These are phyloP conservation scores for Schizophyllum amplum DNA, from an alignment of 1,284 basidiomycete genomes.

Conservation along the genomic window DNA sequence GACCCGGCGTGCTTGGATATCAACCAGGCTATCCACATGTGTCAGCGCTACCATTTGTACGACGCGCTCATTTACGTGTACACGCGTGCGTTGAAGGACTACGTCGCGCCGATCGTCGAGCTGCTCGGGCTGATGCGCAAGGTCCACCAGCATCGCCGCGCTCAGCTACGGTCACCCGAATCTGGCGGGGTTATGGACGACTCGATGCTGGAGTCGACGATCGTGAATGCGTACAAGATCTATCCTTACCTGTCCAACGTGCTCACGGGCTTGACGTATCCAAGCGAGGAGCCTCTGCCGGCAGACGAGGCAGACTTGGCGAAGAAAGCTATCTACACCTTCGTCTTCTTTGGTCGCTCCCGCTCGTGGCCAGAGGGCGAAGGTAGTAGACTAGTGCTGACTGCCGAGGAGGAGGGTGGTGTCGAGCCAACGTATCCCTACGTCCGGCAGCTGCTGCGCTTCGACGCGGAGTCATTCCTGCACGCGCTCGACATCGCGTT, in stretches of 20 bases:
- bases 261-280: constrained; percentile 84
- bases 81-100: constrained; percentile 83
- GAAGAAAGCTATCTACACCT: constrained; percentile 67
- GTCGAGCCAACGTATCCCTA: constrained; percentile 85
- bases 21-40: constrained; percentile 86
- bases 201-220: constrained; percentile 45
- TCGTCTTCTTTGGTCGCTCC: constrained; percentile 80
- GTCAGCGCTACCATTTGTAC: constrained; percentile 77
- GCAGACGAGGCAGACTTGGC: constrained; percentile 59
- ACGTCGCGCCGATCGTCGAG: constrained; percentile 83
- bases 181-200: constrained; percentile 22
- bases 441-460: constrained; percentile 73
- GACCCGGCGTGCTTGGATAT: constrained; percentile 89
- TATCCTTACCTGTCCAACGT: constrained; percentile 87
- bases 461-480: constrained; percentile 92
- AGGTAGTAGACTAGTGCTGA: constrained; percentile 66
- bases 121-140: constrained; percentile 72
- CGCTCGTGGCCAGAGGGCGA: constrained; percentile 71
- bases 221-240: constrained; percentile 84
- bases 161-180: constrained; percentile 20
- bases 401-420: constrained; percentile 62
- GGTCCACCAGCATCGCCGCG: constrained; percentile 45
- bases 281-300: constrained; percentile 68
- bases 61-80: constrained; percentile 95
- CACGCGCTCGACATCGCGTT: constrained; percentile 93